Evolutionary conservation across 2,329 filamentous ascomycete genomes (phyloP).

Genomic region (Stylonectria norvegica): DNA sequence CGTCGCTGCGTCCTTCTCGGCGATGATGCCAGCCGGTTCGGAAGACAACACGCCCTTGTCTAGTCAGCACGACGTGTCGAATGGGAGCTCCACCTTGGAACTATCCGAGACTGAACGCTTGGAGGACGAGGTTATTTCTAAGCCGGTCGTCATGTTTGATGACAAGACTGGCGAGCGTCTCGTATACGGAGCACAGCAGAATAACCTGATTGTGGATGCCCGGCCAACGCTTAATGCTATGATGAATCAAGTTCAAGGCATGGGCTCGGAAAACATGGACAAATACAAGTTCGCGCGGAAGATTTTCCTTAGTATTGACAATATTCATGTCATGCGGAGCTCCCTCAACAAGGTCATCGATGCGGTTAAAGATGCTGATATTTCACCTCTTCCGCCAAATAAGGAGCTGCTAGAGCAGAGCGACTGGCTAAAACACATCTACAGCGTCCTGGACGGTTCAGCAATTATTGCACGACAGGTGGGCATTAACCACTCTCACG

Average conservation of each 20-base stretch:
- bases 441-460: conserved; percentile 77
- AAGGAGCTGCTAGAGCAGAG: conserved; percentile 78
- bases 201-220: conserved; percentile 93
- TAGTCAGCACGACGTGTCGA: conserved; percentile 50
- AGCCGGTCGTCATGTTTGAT: conserved; percentile 44
- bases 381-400: conserved; percentile 78
- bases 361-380: conserved; percentile 86
- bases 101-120: conserved; percentile 60
- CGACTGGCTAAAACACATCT: conserved; percentile 88
- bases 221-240: conserved; percentile 91
- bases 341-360: conserved; percentile 86
- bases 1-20: conserved; percentile 81
- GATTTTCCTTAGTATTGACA: conserved; percentile 91
- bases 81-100: conserved; percentile 43
- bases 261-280: conserved; percentile 97
- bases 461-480: conserved; percentile 82
- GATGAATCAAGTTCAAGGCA: conserved; percentile 88
- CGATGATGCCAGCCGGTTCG: conserved; percentile 32
- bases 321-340: conserved; percentile 96
- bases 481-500: conserved; percentile 89
- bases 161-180: conserved; percentile 59
- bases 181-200: conserved; percentile 88
- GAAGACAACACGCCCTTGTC: conserved; percentile 34
- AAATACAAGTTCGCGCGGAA: conserved; percentile 92
- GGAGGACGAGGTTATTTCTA: conserved; percentile 63